Conservation (phyloP, 164 flowering plant genomes). For the Hamamelis virginiana region DNA sequence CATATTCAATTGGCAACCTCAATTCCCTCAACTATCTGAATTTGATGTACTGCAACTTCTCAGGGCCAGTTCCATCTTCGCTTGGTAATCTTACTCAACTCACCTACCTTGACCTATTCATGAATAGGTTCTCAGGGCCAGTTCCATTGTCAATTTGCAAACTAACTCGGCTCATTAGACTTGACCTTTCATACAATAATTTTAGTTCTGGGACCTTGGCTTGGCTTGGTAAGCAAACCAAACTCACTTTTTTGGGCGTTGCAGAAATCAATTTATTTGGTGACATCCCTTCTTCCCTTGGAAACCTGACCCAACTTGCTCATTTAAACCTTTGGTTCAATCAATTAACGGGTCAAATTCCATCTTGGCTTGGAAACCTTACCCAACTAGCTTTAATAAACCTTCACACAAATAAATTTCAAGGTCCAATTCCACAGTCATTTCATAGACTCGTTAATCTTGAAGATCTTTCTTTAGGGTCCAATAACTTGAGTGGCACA, state of each 20-base stretch:
- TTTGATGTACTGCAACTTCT: background rate
- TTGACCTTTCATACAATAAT: too few relatives aligned
- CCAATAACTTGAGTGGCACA: too few relatives aligned
- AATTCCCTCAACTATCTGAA: background rate
- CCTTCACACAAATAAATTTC: too few relatives aligned
- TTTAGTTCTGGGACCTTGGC: too few relatives aligned
- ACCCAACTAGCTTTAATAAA: background rate
- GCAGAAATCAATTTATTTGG: background rate
- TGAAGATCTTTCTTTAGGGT: too few relatives aligned
- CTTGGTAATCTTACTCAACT: constrained; percentile 15
- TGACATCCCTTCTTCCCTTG: background rate
- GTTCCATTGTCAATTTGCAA: too few relatives aligned
- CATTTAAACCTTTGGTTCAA: background rate
- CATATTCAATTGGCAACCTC: too few relatives aligned
- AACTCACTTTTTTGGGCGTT: background rate
- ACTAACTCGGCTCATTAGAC: too few relatives aligned
- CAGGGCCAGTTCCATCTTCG: constrained; percentile 15
- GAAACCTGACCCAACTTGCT: constrained; percentile 6
- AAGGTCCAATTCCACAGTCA: too few relatives aligned
- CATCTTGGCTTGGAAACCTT: constrained; percentile 8
- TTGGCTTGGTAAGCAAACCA: background rate
- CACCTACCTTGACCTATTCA: background rate
- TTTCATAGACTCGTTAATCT: too few relatives aligned
- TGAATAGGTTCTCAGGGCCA: background rate
- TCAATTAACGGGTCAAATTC: constrained; percentile 8